These are phyloP conservation scores for Aquilaria malaccensis DNA, from an alignment of 345 rosid species.

Conservation along the genomic window DNA sequence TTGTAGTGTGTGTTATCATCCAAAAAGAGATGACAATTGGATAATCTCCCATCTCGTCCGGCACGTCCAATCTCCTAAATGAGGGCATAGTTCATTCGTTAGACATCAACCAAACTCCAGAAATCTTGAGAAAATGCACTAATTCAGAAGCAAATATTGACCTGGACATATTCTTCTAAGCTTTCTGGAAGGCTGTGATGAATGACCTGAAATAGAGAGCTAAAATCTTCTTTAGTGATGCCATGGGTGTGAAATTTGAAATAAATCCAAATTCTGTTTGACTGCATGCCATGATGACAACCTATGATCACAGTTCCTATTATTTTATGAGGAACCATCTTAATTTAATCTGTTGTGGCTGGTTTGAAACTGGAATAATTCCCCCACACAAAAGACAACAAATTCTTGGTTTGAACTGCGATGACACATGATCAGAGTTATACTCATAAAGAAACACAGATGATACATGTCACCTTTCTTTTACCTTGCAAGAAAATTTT, in stretches of 20 bases:
- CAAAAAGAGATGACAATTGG: slow-evolving; percentile 80
- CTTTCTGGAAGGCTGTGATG: slow-evolving; percentile 96
- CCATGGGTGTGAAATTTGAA: background rate
- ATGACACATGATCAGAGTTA: too few relatives aligned
- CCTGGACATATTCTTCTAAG: slow-evolving; percentile 99
- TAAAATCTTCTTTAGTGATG: background rate
- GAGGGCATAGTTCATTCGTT: slow-evolving; percentile 15
- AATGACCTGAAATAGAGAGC: slow-evolving; percentile 56
- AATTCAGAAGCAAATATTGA: slow-evolving; percentile 21
- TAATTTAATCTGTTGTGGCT: too few relatives aligned
- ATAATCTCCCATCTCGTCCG: slow-evolving; percentile 86
- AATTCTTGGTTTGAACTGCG: too few relatives aligned
- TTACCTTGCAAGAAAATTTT: background rate
- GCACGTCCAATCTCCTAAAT: slow-evolving; percentile 90
- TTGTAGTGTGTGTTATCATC: slow-evolving; percentile 71
- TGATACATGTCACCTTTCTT: too few relatives aligned
- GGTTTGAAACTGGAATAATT: too few relatives aligned
- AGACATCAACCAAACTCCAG: slow-evolving; percentile 7
- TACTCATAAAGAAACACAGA: too few relatives aligned
- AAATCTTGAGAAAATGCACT: slow-evolving; percentile 11
- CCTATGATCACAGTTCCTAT: too few relatives aligned
- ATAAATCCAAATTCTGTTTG: too few relatives aligned
- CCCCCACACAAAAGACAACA: too few relatives aligned
- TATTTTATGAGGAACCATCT: too few relatives aligned
- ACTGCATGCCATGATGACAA: too few relatives aligned